Base-by-base conservation (phyloP, 345 rosid genomes). In the Corchorus capsularis region DNA sequence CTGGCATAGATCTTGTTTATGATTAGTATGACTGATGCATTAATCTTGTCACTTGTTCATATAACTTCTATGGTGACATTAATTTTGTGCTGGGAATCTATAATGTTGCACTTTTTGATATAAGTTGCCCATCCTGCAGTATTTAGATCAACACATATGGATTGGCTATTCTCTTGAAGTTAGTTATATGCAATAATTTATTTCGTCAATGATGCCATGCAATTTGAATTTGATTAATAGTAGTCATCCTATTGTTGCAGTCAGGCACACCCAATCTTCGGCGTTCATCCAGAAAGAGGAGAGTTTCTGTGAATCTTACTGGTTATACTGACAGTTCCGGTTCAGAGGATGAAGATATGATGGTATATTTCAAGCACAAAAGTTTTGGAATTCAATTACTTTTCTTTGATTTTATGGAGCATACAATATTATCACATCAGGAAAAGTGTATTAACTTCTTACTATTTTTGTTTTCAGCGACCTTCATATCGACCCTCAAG, bases 241-340 rank as follows among this genome's bases (percentile, higher is more conserved):
- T 66, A 49, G 77, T 75, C 64, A 35, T 62, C 75, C 54, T 77
- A 78, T 77, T 76, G 14, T 77, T 70, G 79, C 89, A 96, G 99
- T 83, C 93, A 71, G 83, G 84, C 47, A 72, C 93, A 68, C 75
- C 92, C 66, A 94, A 96, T 79, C 97, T 96, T 72, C 94, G 99
- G 61, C 99, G 98, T 64, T 96, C 99, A 55, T 89, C 97, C 27
- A 84, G 99, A 83, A 92, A 88, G 88, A 92, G 98, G 87, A 91
- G 97, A 85, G 59, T 88, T 73, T 82, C 97, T 69, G 95, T 90
- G 77, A 88, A 86, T 76, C 98, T 92, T 71, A 96, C 90, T 56
- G 97, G 76, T 81, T 96, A 86, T 82, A 90, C 94, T 13, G 92
- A 89, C 78, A 92, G 94, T 86, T 96, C 98, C 52, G 99, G 98